phyloP scores from a whole-genome alignment of 2,329 filamentous ascomycete genomes.

The Elsinoe necatrix region DNA sequence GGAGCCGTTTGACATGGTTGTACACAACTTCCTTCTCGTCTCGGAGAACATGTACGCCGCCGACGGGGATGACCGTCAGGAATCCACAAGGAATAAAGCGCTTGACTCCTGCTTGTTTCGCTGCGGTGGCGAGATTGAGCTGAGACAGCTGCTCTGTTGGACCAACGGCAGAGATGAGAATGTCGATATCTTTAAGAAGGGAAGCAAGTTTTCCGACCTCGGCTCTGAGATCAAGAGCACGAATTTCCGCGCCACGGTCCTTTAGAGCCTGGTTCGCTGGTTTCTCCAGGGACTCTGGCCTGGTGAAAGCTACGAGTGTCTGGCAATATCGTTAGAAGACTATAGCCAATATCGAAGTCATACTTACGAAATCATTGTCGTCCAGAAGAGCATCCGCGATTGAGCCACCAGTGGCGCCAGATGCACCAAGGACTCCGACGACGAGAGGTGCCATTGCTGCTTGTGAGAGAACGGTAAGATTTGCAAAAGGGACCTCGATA shows the following conservation, averaged over 20 bases:
- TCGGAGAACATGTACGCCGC: constrained; percentile 37
- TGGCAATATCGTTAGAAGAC: no score
- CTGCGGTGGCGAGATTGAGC: constrained; percentile 25
- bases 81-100: constrained; percentile 29
- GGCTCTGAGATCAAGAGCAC: constrained; percentile 36
- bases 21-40: constrained; percentile 46
- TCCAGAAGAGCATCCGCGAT: not conserved
- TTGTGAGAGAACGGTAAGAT: not conserved
- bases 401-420: not conserved
- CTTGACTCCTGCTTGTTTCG: constrained; percentile 26
- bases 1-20: constrained; percentile 40
- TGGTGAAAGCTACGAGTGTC: not conserved
- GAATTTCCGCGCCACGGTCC: constrained; percentile 38
- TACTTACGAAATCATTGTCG: not conserved
- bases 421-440: not conserved
- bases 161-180: constrained; percentile 28
- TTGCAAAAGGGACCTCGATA: no score
- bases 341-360: no score
- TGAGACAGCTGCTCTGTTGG: constrained; percentile 20
- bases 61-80: constrained; percentile 36
- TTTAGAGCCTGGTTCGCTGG: constrained; percentile 35
- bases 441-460: not conserved
- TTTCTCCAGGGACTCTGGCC: constrained; percentile 27
- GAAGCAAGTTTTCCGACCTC: not conserved
- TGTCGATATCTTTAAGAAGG: constrained; percentile 31